A percentile compares a stretch with the other conserved stretches of the same genome.
phyloP scores from a whole-genome alignment of 2,329 filamentous ascomycete species.

The Rhytidhysteron rufulum region DNA sequence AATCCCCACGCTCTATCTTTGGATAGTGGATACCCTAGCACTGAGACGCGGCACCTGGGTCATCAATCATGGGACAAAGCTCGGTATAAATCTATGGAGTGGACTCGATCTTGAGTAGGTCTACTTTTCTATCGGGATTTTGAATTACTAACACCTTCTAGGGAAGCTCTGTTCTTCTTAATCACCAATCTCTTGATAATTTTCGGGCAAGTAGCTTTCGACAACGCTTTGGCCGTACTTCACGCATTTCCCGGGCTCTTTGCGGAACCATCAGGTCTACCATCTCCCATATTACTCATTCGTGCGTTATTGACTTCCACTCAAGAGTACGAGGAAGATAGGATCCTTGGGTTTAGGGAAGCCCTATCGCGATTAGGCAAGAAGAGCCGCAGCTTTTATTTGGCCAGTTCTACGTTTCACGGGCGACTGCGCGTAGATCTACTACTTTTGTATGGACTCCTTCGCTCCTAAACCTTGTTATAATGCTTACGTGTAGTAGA shows the following conservation, averaged over 20 bases:
- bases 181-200: slow-evolving; percentile 67
- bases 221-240: slow-evolving; percentile 64
- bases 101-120: slow-evolving; percentile 62
- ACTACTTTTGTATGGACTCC: slow-evolving; percentile 52
- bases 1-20: slow-evolving; percentile 65
- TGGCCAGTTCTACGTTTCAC: slow-evolving; percentile 66
- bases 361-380: slow-evolving; percentile 55
- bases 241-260: slow-evolving; percentile 61
- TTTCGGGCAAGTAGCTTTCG: slow-evolving; percentile 64
- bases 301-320: slow-evolving; percentile 49
- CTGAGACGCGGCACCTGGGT: slow-evolving; percentile 67
- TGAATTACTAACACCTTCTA: slow-evolving; percentile 12
- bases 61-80: slow-evolving; percentile 65
- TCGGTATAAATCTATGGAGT: slow-evolving; percentile 60
- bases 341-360: slow-evolving; percentile 57
- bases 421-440: slow-evolving; percentile 66
- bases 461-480: not conserved
- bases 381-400: slow-evolving; percentile 71
- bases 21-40: slow-evolving; percentile 67
- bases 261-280: slow-evolving; percentile 46
- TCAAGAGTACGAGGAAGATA: slow-evolving; percentile 53
- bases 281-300: slow-evolving; percentile 49
- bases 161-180: slow-evolving; percentile 69
- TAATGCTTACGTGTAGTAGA: slow-evolving; percentile 27
- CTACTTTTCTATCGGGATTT: not conserved